Percentiles rank a stretch among this genome's conserved stretches.
These are phyloP conservation scores for Amanita subjunquillea DNA, from an alignment of 768 basidiomycete species.

Conservation along the genomic window DNA sequence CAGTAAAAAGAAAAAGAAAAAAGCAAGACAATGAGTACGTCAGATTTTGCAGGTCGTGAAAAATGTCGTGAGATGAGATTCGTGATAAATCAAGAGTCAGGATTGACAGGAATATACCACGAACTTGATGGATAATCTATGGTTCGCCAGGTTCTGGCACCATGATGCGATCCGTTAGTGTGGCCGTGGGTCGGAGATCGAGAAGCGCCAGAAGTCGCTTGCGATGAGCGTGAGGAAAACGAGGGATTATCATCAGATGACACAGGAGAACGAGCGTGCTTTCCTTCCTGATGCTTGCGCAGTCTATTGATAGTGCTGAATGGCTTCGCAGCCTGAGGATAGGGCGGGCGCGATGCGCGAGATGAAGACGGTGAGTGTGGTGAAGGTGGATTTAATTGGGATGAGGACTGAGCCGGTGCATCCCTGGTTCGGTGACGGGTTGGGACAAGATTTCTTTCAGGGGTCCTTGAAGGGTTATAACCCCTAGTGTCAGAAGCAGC, in stretches of 20 bases:
- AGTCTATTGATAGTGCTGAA: neutral
- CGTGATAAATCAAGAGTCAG: neutral
- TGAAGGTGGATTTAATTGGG: neutral
- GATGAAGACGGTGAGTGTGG: neutral
- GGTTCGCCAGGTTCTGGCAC: neutral
- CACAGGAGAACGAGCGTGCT: neutral
- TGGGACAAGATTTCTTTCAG: neutral
- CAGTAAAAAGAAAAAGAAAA: too few relatives aligned
- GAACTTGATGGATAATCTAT: conserved; percentile 5
- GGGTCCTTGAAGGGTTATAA: neutral
- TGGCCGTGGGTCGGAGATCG: neutral
- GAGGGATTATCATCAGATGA: neutral
- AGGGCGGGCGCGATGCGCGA: neutral
- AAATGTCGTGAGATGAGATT: neutral
- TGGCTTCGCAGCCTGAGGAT: neutral
- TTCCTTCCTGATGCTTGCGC: conserved; percentile 3
- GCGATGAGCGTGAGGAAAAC: neutral
- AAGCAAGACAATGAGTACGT: neutral
- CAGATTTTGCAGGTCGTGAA: neutral
- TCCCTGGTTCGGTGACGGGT: neutral
- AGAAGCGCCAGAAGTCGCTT: neutral
- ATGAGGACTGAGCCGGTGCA: neutral
- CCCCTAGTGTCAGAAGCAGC: neutral
- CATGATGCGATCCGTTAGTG: neutral
- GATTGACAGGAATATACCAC: conserved; percentile 1